Evolutionary conservation across 1,139 yeast genomes (phyloP).

Genomic region (Geotrichum citri-aurantii): DNA sequence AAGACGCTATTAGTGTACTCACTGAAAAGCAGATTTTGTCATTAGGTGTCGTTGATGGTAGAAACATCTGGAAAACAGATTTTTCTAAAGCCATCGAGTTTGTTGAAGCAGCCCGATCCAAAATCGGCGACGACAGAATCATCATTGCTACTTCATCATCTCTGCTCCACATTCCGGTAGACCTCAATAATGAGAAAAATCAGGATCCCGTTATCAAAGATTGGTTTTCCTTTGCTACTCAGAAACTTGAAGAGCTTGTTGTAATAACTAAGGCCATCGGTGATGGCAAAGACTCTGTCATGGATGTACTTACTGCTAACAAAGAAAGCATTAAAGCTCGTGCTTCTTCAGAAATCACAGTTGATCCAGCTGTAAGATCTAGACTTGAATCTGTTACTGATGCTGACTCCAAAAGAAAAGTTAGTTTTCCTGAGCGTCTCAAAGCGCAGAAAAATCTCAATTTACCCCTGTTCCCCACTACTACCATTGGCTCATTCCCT

Average conservation of each 20-base stretch:
- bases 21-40: conserved; percentile 71
- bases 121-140: conserved; percentile 84
- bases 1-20: conserved; percentile 66
- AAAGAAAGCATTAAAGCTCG: conserved; percentile 84
- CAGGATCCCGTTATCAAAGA: conserved; percentile 86
- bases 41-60: conserved; percentile 96
- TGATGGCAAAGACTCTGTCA: conserved; percentile 46
- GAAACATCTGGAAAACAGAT: conserved; percentile 99
- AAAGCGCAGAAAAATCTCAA: conserved; percentile 86
- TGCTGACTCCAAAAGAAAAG: conserved; percentile 63
- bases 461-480: conserved; percentile 98
- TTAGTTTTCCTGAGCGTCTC: conserved; percentile 82
- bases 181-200: conserved; percentile 85
- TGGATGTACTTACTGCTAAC: conserved; percentile 77
- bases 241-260: conserved; percentile 89
- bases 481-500: conserved; percentile 99
- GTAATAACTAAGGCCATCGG: conserved; percentile 82
- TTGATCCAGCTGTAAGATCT: conserved; percentile 83
- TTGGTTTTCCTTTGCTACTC: conserved; percentile 98
- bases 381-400: conserved; percentile 80
- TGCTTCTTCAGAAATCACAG: conserved; percentile 80
- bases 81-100: conserved; percentile 76
- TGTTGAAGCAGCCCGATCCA: conserved; percentile 74
- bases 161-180: conserved; percentile 96
- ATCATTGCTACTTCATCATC: conserved; percentile 94